A percentile compares a stretch with the other conserved stretches of the same genome.
Conservation (phyloP, 2,329 filamentous ascomycete genomes). For the Sarocladium strictum region DNA sequence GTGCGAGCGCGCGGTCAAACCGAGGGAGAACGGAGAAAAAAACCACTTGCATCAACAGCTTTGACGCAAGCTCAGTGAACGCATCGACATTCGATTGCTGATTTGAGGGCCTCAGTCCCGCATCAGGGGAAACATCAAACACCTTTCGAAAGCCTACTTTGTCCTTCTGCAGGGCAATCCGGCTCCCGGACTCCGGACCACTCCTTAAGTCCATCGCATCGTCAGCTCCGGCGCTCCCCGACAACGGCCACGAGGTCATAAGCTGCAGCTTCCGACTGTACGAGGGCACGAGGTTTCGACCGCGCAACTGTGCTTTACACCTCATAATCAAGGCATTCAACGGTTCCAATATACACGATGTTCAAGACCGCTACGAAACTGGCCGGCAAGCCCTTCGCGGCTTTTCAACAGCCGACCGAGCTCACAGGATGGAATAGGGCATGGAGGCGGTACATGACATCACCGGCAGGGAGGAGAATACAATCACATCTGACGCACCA, state of each 20-base stretch:
- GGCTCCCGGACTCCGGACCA: neutral
- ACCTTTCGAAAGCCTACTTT: neutral
- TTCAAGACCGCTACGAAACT: neutral
- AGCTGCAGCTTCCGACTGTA: neutral
- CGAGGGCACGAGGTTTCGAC: neutral
- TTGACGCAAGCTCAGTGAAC: neutral
- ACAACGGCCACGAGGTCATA: neutral
- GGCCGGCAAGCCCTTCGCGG: neutral
- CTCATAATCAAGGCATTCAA: neutral
- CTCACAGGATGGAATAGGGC: slow-evolving; percentile 7
- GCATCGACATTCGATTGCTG: neutral
- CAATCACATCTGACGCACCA: neutral
- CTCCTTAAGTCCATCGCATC: slow-evolving; percentile 5
- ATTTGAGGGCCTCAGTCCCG: neutral
- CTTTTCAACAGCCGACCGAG: neutral
- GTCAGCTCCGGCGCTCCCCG: slow-evolving; percentile 1
- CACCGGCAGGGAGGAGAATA: neutral
- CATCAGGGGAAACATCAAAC: neutral
- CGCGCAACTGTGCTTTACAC: neutral
- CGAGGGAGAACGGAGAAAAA: neutral
- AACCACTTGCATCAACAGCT: neutral
- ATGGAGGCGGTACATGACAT: slow-evolving; percentile 8
- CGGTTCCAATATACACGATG: neutral
- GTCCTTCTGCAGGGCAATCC: neutral
- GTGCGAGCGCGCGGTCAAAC: no score